A percentile compares a stretch with the other conserved stretches of the same genome.
These are phyloP conservation scores for Lasiodiplodia hormozganensis DNA, from an alignment of 2,329 filamentous ascomycete genomes.

Conservation along the genomic window DNA sequence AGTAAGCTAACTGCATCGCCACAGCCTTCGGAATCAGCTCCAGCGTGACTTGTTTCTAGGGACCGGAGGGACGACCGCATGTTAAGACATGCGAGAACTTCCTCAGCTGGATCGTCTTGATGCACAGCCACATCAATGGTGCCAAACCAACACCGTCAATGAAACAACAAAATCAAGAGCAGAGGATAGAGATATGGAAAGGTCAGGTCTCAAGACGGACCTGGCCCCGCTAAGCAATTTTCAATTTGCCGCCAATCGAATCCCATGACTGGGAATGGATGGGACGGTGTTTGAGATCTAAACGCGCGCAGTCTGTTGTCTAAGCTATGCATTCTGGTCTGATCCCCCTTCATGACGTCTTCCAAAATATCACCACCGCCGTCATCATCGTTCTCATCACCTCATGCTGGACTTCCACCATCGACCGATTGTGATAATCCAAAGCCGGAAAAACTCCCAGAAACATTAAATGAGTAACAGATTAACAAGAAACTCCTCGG, in stretches of 20 bases:
- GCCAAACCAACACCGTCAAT: not conserved
- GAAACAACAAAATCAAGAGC: not conserved
- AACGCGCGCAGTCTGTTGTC: not conserved
- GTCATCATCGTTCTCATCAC: not conserved
- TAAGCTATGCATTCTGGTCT: not conserved
- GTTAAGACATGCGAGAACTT: too few species aligned
- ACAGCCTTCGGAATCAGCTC: not conserved
- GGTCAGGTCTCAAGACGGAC: not conserved
- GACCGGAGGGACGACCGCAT: not conserved
- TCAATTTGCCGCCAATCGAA: not conserved
- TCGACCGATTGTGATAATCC: not conserved
- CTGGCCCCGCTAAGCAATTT: not conserved
- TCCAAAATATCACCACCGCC: not conserved
- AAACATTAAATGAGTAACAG: not conserved
- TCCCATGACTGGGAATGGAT: not conserved
- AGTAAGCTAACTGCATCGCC: not conserved
- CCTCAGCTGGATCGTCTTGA: not conserved
- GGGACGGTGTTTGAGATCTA: not conserved
- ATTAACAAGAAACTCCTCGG: not conserved
- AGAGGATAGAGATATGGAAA: not conserved
- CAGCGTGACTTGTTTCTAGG: not conserved
- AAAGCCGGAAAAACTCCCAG: not conserved
- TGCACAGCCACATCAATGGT: not conserved
- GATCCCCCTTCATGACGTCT: not conserved
- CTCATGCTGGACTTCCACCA: not conserved